Evolutionary conservation across 148 eudicot species (phyloP).

Genomic region (Simmondsia chinensis): DNA sequence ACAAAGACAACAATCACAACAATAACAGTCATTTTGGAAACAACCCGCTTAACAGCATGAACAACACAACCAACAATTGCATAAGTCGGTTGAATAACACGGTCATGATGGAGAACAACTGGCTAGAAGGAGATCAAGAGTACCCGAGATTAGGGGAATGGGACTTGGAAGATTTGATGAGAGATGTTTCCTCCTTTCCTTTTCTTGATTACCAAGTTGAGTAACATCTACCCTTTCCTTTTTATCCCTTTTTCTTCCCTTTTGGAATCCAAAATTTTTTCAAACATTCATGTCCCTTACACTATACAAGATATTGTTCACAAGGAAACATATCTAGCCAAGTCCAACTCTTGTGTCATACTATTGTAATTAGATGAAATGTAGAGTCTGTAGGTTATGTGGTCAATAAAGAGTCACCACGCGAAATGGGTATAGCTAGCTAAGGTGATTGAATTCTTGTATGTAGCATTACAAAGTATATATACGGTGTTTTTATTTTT

Average conservation of each 20-base stretch:
- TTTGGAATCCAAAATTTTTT: background rate
- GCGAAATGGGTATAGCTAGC: slow-evolving; percentile 8
- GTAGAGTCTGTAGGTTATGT: slow-evolving; percentile 2
- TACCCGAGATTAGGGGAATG: slow-evolving; percentile 64
- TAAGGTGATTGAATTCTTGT: slow-evolving; percentile 4
- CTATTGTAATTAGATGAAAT: slow-evolving; percentile 13
- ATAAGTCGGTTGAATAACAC: slow-evolving; percentile 21
- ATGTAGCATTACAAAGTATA: slow-evolving; percentile 8
- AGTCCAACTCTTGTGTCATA: no score
- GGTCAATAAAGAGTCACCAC: slow-evolving; percentile 16
- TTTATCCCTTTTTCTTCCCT: background rate
- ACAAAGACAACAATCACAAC: slow-evolving; percentile 9
- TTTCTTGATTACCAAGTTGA: slow-evolving; percentile 51
- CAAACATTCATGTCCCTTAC: background rate
- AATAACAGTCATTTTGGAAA: slow-evolving; percentile 18
- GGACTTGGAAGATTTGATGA: slow-evolving; percentile 83
- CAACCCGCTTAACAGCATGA: slow-evolving; percentile 21
- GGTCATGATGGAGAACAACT: slow-evolving; percentile 22
- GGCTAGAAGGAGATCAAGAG: slow-evolving; percentile 53
- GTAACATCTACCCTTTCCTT: slow-evolving; percentile 3
- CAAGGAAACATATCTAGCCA: no score
- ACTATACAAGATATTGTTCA: no score
- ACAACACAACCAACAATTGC: slow-evolving; percentile 18
- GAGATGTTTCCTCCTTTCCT: slow-evolving; percentile 52
- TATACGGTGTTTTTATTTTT: slow-evolving; percentile 5